A percentile compares a stretch with the other conserved stretches of the same genome.
These are phyloP conservation scores for Achaetomiella virescens DNA, from an alignment of 495 filamentous ascomycete species.

Conservation along the genomic window DNA sequence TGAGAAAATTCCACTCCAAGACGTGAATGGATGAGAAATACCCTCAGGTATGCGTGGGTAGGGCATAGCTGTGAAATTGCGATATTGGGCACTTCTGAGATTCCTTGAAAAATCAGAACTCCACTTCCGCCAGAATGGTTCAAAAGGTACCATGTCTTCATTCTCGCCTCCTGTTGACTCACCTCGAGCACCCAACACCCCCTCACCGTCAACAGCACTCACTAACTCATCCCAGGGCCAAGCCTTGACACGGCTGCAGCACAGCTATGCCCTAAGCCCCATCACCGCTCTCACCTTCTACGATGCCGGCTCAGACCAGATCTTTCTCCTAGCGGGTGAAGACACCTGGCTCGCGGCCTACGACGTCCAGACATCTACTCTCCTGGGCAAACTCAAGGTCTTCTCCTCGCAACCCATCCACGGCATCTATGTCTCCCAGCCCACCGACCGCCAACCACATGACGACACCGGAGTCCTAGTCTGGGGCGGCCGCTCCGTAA, in stretches of 20 bases:
- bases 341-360: constrained; percentile 64
- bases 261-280: constrained; percentile 42
- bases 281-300: constrained; percentile 54
- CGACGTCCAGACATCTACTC: constrained; percentile 31
- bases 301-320: constrained; percentile 21
- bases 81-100: too few species aligned
- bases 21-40: too few species aligned
- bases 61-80: too few species aligned
- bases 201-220: neutral
- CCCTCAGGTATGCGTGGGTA: too few species aligned
- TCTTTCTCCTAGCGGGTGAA: constrained; percentile 63
- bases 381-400: constrained; percentile 40
- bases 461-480: constrained; percentile 34
- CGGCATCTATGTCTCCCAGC: constrained; percentile 48
- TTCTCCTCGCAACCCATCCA: constrained; percentile 63
- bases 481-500: constrained; percentile 50
- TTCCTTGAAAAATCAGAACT: neutral
- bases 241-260: constrained; percentile 18
- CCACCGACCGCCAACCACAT: neutral
- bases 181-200: neutral
- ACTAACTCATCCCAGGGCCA: constrained; percentile 9
- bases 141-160: constrained; percentile 2
- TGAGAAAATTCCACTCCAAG: neutral
- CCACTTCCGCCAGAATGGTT: neutral
- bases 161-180: too few species aligned